phyloP scores from a whole-genome alignment of 1,284 basidiomycete species.

The Fomes fomentarius region DNA sequence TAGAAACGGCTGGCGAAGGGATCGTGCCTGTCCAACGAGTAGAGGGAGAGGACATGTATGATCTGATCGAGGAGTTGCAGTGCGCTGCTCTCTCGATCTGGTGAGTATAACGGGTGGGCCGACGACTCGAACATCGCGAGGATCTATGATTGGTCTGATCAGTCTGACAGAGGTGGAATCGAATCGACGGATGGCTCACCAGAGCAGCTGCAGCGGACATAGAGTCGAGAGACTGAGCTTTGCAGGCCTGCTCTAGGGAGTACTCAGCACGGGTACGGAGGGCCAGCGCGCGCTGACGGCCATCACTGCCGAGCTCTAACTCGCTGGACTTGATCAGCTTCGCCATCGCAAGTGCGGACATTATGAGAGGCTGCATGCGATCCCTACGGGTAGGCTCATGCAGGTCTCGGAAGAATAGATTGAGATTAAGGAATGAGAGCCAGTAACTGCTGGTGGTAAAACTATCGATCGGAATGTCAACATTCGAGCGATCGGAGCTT shows the following conservation, averaged over 20 bases:
- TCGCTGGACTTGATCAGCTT: constrained; percentile 76
- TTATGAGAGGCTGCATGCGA: constrained; percentile 69
- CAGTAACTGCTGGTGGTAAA: constrained; percentile 56
- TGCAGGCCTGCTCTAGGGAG: constrained; percentile 55
- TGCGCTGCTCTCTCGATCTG: constrained; percentile 53
- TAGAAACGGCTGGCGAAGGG: constrained; percentile 54
- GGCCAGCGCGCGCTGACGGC: constrained; percentile 54
- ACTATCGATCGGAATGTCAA: constrained; percentile 33
- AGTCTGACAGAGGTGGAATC: too few species aligned
- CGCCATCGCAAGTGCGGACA: constrained; percentile 69
- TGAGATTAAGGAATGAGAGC: constrained; percentile 67
- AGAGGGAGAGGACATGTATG: constrained; percentile 56
- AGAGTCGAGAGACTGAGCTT: constrained; percentile 56
- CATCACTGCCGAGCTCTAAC: constrained; percentile 52
- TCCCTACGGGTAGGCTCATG: constrained; percentile 51
- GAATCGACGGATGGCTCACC: constrained; percentile 54
- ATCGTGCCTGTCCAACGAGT: constrained; percentile 58
- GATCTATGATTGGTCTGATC: too few species aligned
- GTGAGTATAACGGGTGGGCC: constrained; percentile 64
- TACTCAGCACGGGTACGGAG: constrained; percentile 58
- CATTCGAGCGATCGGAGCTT: background rate
- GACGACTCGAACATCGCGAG: constrained; percentile 76
- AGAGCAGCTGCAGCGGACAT: constrained; percentile 74
- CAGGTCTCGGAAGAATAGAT: constrained; percentile 56
- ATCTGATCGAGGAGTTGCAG: constrained; percentile 65